Evolutionary conservation across 306 rosid genomes (phyloP), one percentile per base, ranked within the genome.

Genomic region (Lagenaria siceraria): DNA sequence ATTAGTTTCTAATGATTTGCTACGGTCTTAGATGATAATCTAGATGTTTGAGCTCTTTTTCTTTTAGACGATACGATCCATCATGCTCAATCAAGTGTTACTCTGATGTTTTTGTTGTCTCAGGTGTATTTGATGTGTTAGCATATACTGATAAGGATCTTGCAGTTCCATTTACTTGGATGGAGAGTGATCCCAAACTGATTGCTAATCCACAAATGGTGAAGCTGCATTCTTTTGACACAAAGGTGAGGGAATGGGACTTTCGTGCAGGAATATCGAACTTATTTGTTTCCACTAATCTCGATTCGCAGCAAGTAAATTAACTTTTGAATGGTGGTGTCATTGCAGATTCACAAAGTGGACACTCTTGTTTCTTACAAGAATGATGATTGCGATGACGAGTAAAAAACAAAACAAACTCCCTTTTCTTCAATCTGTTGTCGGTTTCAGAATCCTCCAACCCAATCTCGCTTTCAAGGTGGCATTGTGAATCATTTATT

Each of bases 131-230:
- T 80, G 99, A 96, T 81, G 99, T 96, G 76, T 80, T 96, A 49
- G 99, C 98, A 21, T 96, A 96, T 78, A 96, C 99, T n/a, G 97
- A 96, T 85, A 96, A 81, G 66, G 99, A 96, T 63, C 88, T 96
- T 61, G 96, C 92, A 49, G 97, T 90, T 82, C 99, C 99, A 62
- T 89, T 95, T 85, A 92, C 97, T 81, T 95, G 99, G 99, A 83
- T 85, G 58, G 99, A 96, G 87, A 96, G 97, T 86, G 99, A 96
- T 83, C 99, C 99, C 22, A 96, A 92, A 83, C 90, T 96, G 74
- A 96, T 92, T 78, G 91, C 83, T 43, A 96, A 96, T 90, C 99
- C 99, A 1, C 97, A 96, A 69, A 96, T 96, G 93, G 99, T 96
- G 88, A 96, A 96, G 84, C 82, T 96, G 86, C 99, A 96, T 85